Conservation (phyloP, 352 stramenopile species). For the Pythium sukuiense region DNA sequence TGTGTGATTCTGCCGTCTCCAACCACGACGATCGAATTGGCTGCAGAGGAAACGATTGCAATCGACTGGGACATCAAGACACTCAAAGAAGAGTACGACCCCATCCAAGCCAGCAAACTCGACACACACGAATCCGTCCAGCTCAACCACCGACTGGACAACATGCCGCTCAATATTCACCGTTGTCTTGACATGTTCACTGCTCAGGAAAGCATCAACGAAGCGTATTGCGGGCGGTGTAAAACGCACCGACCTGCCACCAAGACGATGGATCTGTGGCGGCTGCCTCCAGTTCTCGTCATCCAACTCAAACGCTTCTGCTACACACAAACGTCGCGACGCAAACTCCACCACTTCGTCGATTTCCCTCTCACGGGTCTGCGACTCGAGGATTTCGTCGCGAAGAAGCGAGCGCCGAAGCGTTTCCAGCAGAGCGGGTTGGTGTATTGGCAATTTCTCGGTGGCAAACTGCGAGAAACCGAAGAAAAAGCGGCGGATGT, state of each 20-base stretch:
- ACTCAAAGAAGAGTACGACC: slow-evolving; percentile 86
- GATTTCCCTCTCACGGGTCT: slow-evolving; percentile 94
- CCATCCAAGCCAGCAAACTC: slow-evolving; percentile 81
- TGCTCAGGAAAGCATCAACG: slow-evolving; percentile 72
- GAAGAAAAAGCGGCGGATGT: slow-evolving; percentile 1
- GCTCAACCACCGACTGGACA: slow-evolving; percentile 66
- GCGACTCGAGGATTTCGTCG: slow-evolving; percentile 83
- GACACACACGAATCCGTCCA: slow-evolving; percentile 67
- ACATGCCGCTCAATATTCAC: slow-evolving; percentile 76
- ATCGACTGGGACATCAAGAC: slow-evolving; percentile 91
- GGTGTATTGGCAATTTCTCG: slow-evolving; percentile 74
- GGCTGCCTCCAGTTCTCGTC: slow-evolving; percentile 96
- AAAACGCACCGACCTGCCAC: slow-evolving; percentile 91
- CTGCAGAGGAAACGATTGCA: slow-evolving; percentile 78
- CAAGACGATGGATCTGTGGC: slow-evolving; percentile 98
- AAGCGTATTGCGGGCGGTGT: slow-evolving; percentile 82
- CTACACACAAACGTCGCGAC: slow-evolving; percentile 90
- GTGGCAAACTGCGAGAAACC: slow-evolving; percentile 53
- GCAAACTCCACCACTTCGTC: slow-evolving; percentile 96
- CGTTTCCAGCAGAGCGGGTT: slow-evolving; percentile 51
- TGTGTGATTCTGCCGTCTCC: slow-evolving; percentile 74
- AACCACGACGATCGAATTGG: slow-evolving; percentile 40
- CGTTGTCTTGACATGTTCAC: slow-evolving; percentile 89
- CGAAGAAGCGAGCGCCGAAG: slow-evolving; percentile 48
- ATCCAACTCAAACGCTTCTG: slow-evolving; percentile 99